Evolutionary conservation across 139 green algal genomes (phyloP).

Genomic region (Chlorella sp.): DNA sequence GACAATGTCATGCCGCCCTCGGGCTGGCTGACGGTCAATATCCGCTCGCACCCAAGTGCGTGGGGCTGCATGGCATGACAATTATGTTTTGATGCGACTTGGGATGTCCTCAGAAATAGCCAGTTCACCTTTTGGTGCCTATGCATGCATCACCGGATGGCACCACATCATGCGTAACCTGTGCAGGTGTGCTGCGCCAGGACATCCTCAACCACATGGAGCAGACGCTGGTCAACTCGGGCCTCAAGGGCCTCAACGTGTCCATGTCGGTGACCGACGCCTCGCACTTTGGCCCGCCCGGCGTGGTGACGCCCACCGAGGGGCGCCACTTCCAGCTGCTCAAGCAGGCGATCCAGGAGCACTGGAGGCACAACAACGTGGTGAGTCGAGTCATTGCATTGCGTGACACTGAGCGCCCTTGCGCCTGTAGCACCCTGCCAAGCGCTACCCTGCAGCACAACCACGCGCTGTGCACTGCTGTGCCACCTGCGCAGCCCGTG

Average conservation of each 20-base stretch:
- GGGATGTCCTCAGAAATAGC: too few relatives aligned
- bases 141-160: not conserved
- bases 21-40: slow-evolving; percentile 8
- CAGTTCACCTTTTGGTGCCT: not conserved
- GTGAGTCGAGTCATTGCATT: not conserved
- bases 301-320: slow-evolving; percentile 20
- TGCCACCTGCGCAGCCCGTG: not conserved
- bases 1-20: slow-evolving; percentile 40
- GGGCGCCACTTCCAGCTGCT: slow-evolving; percentile 39
- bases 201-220: slow-evolving; percentile 14
- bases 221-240: not conserved
- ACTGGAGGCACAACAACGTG: not conserved
- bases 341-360: slow-evolving; percentile 36
- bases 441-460: too few relatives aligned
- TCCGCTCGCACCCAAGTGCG: slow-evolving; percentile 2
- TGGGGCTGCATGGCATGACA: not conserved
- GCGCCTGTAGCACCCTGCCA: too few relatives aligned
- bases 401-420: too few relatives aligned
- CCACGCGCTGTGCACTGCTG: too few relatives aligned
- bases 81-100: too few relatives aligned
- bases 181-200: not conserved
- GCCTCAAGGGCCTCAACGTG: not conserved
- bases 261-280: slow-evolving; percentile 1
- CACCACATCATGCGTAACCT: too few relatives aligned
- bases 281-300: not conserved